Base-by-base conservation (phyloP, 2,329 filamentous ascomycete genomes). In the Colletotrichum sp. region DNA sequence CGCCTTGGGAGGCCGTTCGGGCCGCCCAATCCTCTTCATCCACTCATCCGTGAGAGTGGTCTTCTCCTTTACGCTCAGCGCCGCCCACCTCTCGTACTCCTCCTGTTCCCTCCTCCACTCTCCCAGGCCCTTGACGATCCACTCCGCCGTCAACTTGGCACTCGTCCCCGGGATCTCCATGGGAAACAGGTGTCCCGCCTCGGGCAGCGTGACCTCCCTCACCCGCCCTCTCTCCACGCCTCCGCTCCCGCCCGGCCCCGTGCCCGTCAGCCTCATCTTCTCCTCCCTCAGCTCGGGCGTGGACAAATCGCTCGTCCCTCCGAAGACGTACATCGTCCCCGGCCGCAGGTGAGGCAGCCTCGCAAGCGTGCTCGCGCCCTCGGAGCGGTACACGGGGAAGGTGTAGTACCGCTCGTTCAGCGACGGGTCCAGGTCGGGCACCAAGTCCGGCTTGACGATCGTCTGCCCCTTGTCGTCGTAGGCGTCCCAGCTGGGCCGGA, bases 141-240 rank as follows among this genome's bases (percentile, higher is more conserved):
- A 95, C 30, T 82, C 81, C 0, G 89, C 90, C 0, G 90, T 89
- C 22, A 90, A 84, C 74, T 90, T 87, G 2, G 95, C 96, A 77
- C 93, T 94, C 80, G 91, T 88, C 3, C 81, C 86, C 0, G 95
- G 94, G 52, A 91, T 90, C 84, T 98, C 96, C 91, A 98, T 95
- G 0, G 96, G 94, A 32, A 98, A 91, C 57, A 98, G 84, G 84
- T 99, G 96, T 0, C 96, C 95, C 8, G 89, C 88, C 0, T 89
- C 90, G 32, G 93, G 85, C 9, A 97, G 84, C 19, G 92, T 87
- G 7, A 95, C 89, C 78, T 92, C 89, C 72, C 88, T 89, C 3
- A 98, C 96, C 62, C 92, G 88, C 0, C 94, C 95, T 15, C 90
- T 89, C n/a, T 85, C 84, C 6, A 83, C 87, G 64, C 94, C 90